Percentiles rank a stretch among this genome's conserved stretches.
Conservation (phyloP, 2,329 filamentous ascomycete genomes). For the Pyricularia pennisetigena region DNA sequence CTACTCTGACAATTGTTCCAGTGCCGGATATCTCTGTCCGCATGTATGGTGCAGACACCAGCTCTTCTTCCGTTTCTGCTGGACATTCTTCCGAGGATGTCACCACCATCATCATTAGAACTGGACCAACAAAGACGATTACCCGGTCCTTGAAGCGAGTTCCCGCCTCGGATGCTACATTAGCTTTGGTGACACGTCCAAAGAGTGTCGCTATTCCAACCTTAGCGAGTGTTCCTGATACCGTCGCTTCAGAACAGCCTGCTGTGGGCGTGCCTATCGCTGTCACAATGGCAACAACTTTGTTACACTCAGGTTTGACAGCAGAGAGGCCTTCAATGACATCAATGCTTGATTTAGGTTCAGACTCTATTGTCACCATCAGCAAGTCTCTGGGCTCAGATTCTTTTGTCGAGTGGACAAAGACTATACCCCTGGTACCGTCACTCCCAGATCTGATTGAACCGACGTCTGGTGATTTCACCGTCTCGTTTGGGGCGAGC, state of each 20-base stretch:
- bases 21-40: conserved; percentile 6
- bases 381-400: not conserved
- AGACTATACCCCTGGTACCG: not conserved
- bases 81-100: not conserved
- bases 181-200: not conserved
- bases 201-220: not conserved
- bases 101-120: conserved; percentile 2
- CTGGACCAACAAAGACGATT: not conserved
- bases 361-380: not conserved
- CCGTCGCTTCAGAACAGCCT: not conserved
- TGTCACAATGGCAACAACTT: not conserved
- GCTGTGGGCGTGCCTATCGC: not conserved
- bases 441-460: not conserved
- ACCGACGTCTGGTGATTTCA: conserved; percentile 4
- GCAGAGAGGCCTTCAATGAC: not conserved
- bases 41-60: conserved; percentile 1
- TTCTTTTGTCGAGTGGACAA: not conserved
- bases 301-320: not conserved
- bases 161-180: not conserved
- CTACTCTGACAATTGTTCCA: conserved; percentile 13
- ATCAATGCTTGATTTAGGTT: not conserved
- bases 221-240: not conserved
- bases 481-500: conserved; percentile 1
- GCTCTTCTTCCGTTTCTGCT: not conserved
- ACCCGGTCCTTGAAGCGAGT: not conserved